Base-by-base conservation (phyloP, 164 flowering plant genomes). In the Stephania yunnanensis region DNA sequence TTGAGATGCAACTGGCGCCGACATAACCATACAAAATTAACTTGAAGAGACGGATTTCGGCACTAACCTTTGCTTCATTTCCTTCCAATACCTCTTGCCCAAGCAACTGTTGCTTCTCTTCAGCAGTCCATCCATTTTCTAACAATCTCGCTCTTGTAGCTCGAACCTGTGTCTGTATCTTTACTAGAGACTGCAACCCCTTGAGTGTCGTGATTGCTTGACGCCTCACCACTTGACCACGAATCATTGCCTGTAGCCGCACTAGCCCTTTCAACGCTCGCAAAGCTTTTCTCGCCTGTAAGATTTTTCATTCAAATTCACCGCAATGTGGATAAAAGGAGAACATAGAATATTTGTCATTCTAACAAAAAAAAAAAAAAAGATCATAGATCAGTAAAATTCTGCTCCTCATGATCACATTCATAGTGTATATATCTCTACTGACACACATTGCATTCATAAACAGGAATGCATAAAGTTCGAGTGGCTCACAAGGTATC, bases 221-320 rank as follows among this genome's bases (percentile, higher is more conserved):
- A 50, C 90, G 88, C 71, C 98, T 90, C 67, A 86, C 92, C 50
- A 87, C 84, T 82, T 80, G 82, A 12, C 98, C 95, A 10, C 97
- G 89, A 73, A 85, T 83, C 77, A 94, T 80, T 25, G 98, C 98
- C 84, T 94, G 98, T 73, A 94, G 89, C 79, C 77, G 89, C 79
- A 94, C 95, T 42, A 94, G 76, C 83, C 94, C 98, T 82, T 88
- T 94, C 79, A 94, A 74, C 73, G 97, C 98, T 70, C 87, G 76
- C 76, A 94, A 80, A 61, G 98, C 98, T 81, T 89, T 92, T 82
- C 94, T 87, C 58, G 98, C 98, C 98, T 93, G 81, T 69, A 71
- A 58, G 19, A 58, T 19, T 7, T n/a, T n/a, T 58, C 20, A 58
- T 50, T 10, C 42, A 11, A 50, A 50, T 50, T 50, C 53, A 48